Conservation (phyloP, 2,329 filamentous ascomycete species). For the Rachicladosporium sp. region DNA sequence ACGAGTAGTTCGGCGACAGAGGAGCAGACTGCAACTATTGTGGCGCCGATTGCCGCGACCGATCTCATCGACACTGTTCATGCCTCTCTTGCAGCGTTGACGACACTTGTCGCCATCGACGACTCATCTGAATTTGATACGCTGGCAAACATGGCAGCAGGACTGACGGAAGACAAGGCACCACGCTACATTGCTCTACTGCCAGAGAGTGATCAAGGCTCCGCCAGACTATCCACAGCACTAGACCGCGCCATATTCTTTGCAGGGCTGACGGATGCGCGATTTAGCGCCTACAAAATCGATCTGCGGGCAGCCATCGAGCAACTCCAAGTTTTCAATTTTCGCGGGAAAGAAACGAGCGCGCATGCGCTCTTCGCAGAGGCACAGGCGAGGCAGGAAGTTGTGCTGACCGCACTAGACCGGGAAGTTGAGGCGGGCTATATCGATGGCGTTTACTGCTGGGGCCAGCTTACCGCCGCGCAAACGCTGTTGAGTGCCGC, state of each 20-base stretch:
- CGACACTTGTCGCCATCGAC: conserved; percentile 37
- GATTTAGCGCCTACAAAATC: conserved; percentile 40
- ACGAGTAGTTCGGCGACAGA: conserved; percentile 24
- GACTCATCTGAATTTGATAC: conserved; percentile 33
- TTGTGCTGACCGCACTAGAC: conserved; percentile 18
- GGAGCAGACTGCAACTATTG: conserved; percentile 54
- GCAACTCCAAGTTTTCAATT: conserved; percentile 23
- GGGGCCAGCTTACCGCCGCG: conserved; percentile 42
- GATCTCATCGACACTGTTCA: conserved; percentile 57
- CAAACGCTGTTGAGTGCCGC: conserved; percentile 39
- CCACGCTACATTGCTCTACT: conserved; percentile 37
- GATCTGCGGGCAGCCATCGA: conserved; percentile 42
- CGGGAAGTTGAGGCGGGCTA: conserved; percentile 14
- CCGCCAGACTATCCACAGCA: conserved; percentile 29
- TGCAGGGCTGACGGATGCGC: conserved; percentile 42
- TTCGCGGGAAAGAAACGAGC: conserved; percentile 34
- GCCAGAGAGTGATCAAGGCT: conserved; percentile 13
- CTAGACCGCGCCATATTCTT: conserved; percentile 46
- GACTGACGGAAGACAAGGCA: conserved; percentile 42
- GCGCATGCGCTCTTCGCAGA: conserved; percentile 39
- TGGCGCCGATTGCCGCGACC: conserved; percentile 52
- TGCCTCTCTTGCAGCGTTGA: conserved; percentile 43
- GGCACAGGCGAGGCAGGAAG: conserved; percentile 17
- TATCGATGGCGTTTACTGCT: conserved; percentile 23
- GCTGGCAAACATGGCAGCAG: conserved; percentile 47